Percentiles rank a stretch among this genome's conserved stretches.
phyloP scores from a whole-genome alignment of 345 rosid species.

The Jatropha curcas region DNA sequence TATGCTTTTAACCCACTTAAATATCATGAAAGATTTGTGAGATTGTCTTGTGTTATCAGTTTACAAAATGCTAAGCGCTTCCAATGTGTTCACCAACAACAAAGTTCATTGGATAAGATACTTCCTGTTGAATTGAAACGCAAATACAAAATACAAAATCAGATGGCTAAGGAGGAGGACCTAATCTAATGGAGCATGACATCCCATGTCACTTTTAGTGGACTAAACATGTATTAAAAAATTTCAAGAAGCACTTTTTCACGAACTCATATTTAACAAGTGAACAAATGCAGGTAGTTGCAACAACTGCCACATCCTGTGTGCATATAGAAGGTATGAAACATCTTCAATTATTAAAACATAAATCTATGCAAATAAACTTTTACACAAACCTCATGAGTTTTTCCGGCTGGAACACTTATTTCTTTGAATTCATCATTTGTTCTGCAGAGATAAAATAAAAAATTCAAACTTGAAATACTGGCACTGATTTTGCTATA shows the following conservation, averaged over 20 bases:
- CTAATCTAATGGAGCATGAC: neutral
- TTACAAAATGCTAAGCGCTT: neutral
- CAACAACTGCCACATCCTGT: too few species aligned
- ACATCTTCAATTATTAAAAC: too few species aligned
- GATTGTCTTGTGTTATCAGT: neutral
- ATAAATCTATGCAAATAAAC: conserved; percentile 10
- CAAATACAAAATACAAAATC: neutral
- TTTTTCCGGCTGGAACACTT: conserved; percentile 74
- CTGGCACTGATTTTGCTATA: conserved; percentile 10
- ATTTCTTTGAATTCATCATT: conserved; percentile 88
- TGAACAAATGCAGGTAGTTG: neutral
- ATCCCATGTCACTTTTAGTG: neutral
- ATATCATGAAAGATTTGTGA: neutral
- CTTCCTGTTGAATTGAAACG: neutral
- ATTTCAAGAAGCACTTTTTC: neutral
- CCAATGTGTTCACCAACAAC: neutral
- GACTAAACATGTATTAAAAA: neutral
- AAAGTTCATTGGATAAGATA: neutral
- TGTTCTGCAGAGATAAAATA: conserved; percentile 45
- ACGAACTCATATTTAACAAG: neutral
- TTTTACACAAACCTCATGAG: conserved; percentile 60
- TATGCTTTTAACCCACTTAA: neutral
- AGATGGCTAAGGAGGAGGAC: neutral
- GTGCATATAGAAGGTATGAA: too few species aligned
- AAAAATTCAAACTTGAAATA: conserved; percentile 21